A percentile compares a stretch with the other conserved stretches of the same genome.
Evolutionary conservation across 768 basidiomycete genomes (phyloP).

Genomic region (Leccinum ochraceum): DNA sequence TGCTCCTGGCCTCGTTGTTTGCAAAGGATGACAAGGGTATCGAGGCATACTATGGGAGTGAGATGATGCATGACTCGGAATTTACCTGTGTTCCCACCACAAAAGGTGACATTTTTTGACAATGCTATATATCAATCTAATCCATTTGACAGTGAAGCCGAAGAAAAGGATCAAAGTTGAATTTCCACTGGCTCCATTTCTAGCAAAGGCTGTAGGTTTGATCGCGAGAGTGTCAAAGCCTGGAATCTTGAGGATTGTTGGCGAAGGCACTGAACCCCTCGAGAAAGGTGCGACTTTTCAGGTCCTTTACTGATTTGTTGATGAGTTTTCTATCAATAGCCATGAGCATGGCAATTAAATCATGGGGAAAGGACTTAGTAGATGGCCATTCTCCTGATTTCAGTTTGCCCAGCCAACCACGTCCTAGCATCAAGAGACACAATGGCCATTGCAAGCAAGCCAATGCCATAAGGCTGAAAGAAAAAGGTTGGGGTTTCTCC

Average conservation of each 20-base stretch:
- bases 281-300: constrained; percentile 1
- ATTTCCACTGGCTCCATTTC: not conserved
- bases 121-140: not conserved
- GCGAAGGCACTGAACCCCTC: not conserved
- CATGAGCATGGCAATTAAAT: not conserved
- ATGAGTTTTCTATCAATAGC: constrained; percentile 1
- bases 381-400: not conserved
- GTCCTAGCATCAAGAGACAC: not conserved
- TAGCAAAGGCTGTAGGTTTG: not conserved
- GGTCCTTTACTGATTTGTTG: not conserved
- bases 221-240: not conserved
- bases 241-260: not conserved
- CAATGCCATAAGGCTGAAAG: not conserved
- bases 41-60: not conserved
- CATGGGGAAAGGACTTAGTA: not conserved
- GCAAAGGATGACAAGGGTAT: constrained; percentile 2
- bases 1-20: constrained; percentile 16
- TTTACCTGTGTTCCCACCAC: not conserved
- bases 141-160: not conserved
- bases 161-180: not conserved
- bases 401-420: not conserved
- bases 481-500: constrained; percentile 3
- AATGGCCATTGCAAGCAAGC: constrained; percentile 11
- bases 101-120: constrained; percentile 2
- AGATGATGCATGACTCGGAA: not conserved